These are phyloP conservation scores for Nidula microcarpa DNA, from an alignment of 768 basidiomycete genomes.

Conservation along the genomic window DNA sequence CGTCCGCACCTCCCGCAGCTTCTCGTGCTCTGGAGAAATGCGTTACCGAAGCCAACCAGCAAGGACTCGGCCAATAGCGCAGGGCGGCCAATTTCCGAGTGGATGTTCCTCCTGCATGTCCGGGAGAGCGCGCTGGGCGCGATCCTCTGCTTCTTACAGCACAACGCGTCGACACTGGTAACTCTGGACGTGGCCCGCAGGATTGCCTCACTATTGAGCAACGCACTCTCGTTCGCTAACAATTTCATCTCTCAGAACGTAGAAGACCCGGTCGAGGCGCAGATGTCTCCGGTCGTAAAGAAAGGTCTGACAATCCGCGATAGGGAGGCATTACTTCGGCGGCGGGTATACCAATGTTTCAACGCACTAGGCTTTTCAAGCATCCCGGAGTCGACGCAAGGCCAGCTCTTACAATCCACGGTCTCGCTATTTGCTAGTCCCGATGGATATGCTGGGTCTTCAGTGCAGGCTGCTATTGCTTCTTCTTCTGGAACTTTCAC, in stretches of 20 bases:
- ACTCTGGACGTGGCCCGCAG: constrained; percentile 90
- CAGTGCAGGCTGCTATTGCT: constrained; percentile 89
- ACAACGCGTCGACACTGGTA: constrained; percentile 72
- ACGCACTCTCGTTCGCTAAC: constrained; percentile 86
- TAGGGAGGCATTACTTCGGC: constrained; percentile 79
- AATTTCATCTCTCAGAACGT: constrained; percentile 71
- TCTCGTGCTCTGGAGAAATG: constrained; percentile 95
- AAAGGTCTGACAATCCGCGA: constrained; percentile 63
- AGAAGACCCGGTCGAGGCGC: constrained; percentile 56
- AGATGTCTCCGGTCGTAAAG: constrained; percentile 22
- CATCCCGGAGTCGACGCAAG: constrained; percentile 81
- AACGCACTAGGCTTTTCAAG: constrained; percentile 73
- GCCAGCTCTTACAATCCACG: constrained; percentile 74
- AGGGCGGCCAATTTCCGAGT: constrained; percentile 71
- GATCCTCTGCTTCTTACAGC: constrained; percentile 80
- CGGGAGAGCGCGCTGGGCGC: constrained; percentile 89
- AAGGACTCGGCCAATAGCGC: constrained; percentile 68
- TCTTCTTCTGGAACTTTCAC: constrained; percentile 82
- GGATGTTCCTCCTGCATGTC: constrained; percentile 88
- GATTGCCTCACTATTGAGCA: constrained; percentile 81
- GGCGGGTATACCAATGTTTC: constrained; percentile 89
- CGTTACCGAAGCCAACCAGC: constrained; percentile 89
- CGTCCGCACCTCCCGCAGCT: constrained; percentile 91
- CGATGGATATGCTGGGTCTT: constrained; percentile 78
- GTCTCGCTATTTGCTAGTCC: constrained; percentile 83